These are phyloP conservation scores for Zygnema cylindricum DNA, from an alignment of 139 green algal species.

Conservation along the genomic window DNA sequence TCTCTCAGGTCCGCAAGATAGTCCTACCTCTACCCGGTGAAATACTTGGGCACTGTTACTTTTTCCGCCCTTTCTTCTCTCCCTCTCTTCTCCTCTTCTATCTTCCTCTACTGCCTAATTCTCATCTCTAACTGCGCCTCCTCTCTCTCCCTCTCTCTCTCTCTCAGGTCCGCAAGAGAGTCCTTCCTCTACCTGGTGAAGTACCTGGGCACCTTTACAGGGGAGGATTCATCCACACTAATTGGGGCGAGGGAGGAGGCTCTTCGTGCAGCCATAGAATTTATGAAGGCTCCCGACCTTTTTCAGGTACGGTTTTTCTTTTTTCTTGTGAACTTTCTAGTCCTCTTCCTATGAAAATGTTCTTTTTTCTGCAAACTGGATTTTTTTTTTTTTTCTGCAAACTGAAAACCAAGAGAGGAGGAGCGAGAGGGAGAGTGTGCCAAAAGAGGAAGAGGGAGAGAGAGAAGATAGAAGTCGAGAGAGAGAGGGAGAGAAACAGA, in stretches of 20 bases:
- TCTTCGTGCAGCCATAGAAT: constrained; percentile 33
- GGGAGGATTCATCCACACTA: constrained; percentile 1
- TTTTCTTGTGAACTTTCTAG: not conserved
- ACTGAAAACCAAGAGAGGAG: too few relatives aligned
- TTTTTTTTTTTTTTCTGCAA: too few relatives aligned
- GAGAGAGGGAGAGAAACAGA: not conserved
- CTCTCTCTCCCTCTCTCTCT: too few relatives aligned
- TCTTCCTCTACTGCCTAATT: too few relatives aligned
- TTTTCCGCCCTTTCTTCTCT: too few relatives aligned
- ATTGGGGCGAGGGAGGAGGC: constrained; percentile 23
- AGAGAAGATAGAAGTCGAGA: not conserved
- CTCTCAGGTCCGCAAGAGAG: constrained; percentile 22
- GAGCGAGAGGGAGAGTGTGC: not conserved
- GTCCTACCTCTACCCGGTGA: too few relatives aligned
- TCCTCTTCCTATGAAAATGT: too few relatives aligned
- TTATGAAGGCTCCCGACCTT: constrained; percentile 35
- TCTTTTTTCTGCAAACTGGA: too few relatives aligned
- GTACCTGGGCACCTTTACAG: constrained; percentile 38
- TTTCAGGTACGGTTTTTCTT: constrained; percentile 32
- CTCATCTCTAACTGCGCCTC: too few relatives aligned
- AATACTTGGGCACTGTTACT: too few relatives aligned
- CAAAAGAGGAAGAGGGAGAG: not conserved
- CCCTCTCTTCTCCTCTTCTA: too few relatives aligned
- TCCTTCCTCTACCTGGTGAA: constrained; percentile 46
- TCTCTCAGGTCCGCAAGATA: constrained; percentile 24